These are phyloP conservation scores for Maudiozyma serrabonitensis DNA, from an alignment of 805 yeast species.

Conservation along the genomic window DNA sequence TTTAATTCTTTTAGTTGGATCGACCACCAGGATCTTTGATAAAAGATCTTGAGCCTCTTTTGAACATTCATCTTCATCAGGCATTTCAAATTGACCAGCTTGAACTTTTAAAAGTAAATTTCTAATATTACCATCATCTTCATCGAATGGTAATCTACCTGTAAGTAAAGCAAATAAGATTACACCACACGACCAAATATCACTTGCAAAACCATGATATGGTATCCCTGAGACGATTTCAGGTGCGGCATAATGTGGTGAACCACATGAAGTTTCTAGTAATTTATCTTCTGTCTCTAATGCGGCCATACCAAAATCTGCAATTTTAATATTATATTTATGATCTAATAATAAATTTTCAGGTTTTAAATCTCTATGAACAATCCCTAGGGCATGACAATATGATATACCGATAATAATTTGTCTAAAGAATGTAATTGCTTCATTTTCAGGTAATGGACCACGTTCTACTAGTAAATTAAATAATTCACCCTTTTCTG, in stretches of 20 bases:
- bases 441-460: slow-evolving; percentile 79
- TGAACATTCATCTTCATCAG: slow-evolving; percentile 62
- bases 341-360: slow-evolving; percentile 73
- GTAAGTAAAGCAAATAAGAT: slow-evolving; percentile 87
- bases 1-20: slow-evolving; percentile 71
- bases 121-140: slow-evolving; percentile 78
- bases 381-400: slow-evolving; percentile 78
- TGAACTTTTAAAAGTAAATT: slow-evolving; percentile 82
- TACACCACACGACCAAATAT: slow-evolving; percentile 97
- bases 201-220: slow-evolving; percentile 95
- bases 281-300: slow-evolving; percentile 72
- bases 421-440: slow-evolving; percentile 80
- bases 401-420: slow-evolving; percentile 75
- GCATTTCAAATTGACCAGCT: slow-evolving; percentile 79
- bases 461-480: slow-evolving; percentile 87
- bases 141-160: slow-evolving; percentile 91
- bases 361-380: slow-evolving; percentile 82
- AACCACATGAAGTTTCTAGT: slow-evolving; percentile 92
- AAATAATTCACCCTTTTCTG: slow-evolving; percentile 94
- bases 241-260: slow-evolving; percentile 98
- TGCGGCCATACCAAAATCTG: slow-evolving; percentile 99
- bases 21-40: slow-evolving; percentile 66
- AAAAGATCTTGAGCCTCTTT: slow-evolving; percentile 82
- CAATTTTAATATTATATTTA: slow-evolving; percentile 83
- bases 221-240: slow-evolving; percentile 92